Base-by-base conservation (phyloP, 768 basidiomycete species). In the Collybia sp. region DNA sequence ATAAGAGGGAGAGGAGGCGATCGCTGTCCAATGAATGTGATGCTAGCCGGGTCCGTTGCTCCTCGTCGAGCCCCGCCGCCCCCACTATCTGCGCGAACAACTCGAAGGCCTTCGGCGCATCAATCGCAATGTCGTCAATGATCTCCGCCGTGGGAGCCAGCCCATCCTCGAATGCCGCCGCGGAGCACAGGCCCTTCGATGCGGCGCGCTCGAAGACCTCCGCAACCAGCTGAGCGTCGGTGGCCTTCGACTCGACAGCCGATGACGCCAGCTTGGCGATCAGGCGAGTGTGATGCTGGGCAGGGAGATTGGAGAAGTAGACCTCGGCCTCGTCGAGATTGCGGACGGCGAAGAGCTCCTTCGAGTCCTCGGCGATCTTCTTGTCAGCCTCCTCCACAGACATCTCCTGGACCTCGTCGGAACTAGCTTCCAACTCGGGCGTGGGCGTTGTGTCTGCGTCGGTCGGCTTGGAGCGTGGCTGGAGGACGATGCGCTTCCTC, bases 61-160 rank as follows among this genome's bases (percentile, higher is more conserved):
- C 82, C 49, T 80, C 77, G 52, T 85, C 80, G 57, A 93, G 65
- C 19, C 72, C 74, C 13, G 85, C 78, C 30, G 81, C 83, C 60
- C 77, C 82, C 47, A 95, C 65, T 69, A 95, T 80, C 48, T 79
- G 69, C 11, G 82, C 88, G 61, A 91, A 82, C 48, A 83, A 78
- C 36, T 75, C 63, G 69, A 85, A 85, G 0, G 93, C 95, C 58
- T 84, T 85, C 8, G 95, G 94, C 39, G 87, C 88, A 61, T 98
- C 93, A 54, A 93, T 84, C 25, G 85, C 83, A 47, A 93, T 78
- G 59, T 97, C 93, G 56, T 93, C 91, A 56, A 98, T 74, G 45
- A 83, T 66, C 64, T 92, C 89, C 19, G 84, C 80, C 42, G 80
- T 73, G 0, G 77, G 73, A 39, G 59, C 59, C 62, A 95, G 82